Evolutionary conservation across 108 stramenopile species (phyloP).

Genomic region (Pseudonitzschia multiseries): DNA sequence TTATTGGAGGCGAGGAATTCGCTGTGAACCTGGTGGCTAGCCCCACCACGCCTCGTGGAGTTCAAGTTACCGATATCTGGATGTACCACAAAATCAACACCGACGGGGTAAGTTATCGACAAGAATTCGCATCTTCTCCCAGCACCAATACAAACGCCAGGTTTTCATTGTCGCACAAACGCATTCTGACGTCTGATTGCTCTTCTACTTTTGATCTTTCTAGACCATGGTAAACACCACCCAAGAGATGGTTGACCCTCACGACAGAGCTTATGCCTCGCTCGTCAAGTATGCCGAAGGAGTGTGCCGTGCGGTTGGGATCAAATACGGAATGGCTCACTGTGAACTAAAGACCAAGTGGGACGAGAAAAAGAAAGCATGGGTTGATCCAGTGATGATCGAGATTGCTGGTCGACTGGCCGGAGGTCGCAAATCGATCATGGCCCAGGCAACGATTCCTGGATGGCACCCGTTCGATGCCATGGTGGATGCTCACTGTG

Average conservation of each 20-base stretch:
- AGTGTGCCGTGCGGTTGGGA: slow-evolving; percentile 56
- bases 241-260: slow-evolving; percentile 47
- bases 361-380: neutral
- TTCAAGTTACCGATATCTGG: slow-evolving; percentile 63
- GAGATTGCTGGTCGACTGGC: slow-evolving; percentile 57
- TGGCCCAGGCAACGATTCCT: slow-evolving; percentile 48
- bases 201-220: neutral
- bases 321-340: slow-evolving; percentile 58
- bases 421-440: slow-evolving; percentile 61
- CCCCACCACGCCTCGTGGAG: slow-evolving; percentile 50
- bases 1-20: slow-evolving; percentile 54
- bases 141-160: neutral
- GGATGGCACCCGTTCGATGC: slow-evolving; percentile 57
- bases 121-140: neutral
- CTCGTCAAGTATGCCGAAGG: slow-evolving; percentile 58
- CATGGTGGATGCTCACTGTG: slow-evolving; percentile 60
- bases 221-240: slow-evolving; percentile 3
- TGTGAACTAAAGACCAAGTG: slow-evolving; percentile 39
- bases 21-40: slow-evolving; percentile 51
- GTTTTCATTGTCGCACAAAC: neutral
- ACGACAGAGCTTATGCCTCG: slow-evolving; percentile 25
- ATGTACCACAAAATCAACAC: slow-evolving; percentile 55
- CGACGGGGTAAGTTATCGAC: slow-evolving; percentile 16
- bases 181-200: neutral
- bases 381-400: slow-evolving; percentile 45